Conservation (phyloP, 164 flowering plant species). For the Dillenia suffruticosa region DNA sequence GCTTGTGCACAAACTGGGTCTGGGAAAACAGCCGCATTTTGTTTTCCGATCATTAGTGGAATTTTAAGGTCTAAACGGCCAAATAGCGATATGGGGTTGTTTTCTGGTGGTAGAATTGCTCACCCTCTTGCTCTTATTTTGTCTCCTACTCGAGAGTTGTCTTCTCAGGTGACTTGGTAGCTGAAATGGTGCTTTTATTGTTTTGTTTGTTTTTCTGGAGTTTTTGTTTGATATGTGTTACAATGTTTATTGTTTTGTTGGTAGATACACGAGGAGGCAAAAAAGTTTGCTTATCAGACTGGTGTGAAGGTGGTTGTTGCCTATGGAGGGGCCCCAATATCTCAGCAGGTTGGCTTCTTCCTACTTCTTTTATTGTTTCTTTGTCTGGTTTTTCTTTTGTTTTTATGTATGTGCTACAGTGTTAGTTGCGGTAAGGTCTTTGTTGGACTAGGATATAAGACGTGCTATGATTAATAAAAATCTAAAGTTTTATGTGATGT, state of each 20-base stretch:
- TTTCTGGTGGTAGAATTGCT: slow-evolving; percentile 17
- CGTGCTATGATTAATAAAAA: too few relatives aligned
- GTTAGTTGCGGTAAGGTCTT: too few relatives aligned
- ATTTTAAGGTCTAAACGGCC: slow-evolving; percentile 20
- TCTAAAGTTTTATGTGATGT: too few relatives aligned
- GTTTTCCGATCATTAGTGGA: slow-evolving; percentile 57
- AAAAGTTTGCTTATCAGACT: slow-evolving; percentile 52
- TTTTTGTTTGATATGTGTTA: neutral
- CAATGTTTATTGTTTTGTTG: neutral
- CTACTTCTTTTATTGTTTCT: neutral
- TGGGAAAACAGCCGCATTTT: slow-evolving; percentile 67
- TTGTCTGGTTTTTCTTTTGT: neutral
- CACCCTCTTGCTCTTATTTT: slow-evolving; percentile 51
- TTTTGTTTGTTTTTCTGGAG: neutral
- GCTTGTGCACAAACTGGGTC: slow-evolving; percentile 76
- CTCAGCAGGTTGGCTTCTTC: slow-evolving; percentile 33
- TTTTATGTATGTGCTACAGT: too few relatives aligned
- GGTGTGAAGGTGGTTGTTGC: slow-evolving; percentile 59
- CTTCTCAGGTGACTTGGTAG: slow-evolving; percentile 39
- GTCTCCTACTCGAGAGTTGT: slow-evolving; percentile 58
- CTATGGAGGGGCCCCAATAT: slow-evolving; percentile 60
- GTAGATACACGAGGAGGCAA: slow-evolving; percentile 63
- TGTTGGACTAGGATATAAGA: too few relatives aligned
- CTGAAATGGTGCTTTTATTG: neutral
- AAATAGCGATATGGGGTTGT: neutral